Base-by-base conservation (phyloP, 257 asterid species). In the Petunia axillaris region DNA sequence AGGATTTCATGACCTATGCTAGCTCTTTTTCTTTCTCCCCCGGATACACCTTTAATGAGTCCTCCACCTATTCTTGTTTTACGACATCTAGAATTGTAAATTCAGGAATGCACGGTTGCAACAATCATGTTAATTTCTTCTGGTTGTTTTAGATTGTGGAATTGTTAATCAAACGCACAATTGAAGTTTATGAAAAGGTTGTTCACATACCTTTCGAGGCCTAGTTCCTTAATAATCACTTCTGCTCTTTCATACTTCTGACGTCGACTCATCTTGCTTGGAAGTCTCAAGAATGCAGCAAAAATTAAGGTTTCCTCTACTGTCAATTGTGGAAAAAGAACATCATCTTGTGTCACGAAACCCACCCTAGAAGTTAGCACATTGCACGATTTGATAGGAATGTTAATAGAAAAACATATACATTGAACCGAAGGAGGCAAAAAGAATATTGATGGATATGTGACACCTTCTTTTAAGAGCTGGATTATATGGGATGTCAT, bases 11-110 rank as follows among this genome's bases (percentile, higher is more conserved):
- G 88, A 4, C 98, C 99, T 16, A 95, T 95, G 60, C 99, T 95
- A 6, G 99, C 91, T 82, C 99, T 58, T 82, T 95, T 95, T 85
- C 98, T 88, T 81, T 95, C 99, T 84, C 99, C 99, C 8, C 99
- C 99, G 0, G 99, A 95, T 48, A 95, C 81, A 9, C 99, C 99
- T 84, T 89, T 91, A 9, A 93, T 83, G 73, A 92, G 91, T n/a
- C 89, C 97, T 3, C 97, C 98, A 1, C 99, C 99, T 46, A 95
- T 81, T 77, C 92, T 89, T 55, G 97, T 95, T 44, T 88, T 91
- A 8, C 96, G 96, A 81, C 99, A 95, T 83, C 98, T 95, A 73
- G 64, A n/a, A 41, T 79, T 68, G 5, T 40, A 46, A 59, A 64
- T 70, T 58, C 46, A 11, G 2, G 64, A 64, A 4, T 10, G 66